A percentile compares a stretch with the other conserved stretches of the same genome.
Conservation (phyloP, 2,329 filamentous ascomycete species). For the Penicillium sp. region DNA sequence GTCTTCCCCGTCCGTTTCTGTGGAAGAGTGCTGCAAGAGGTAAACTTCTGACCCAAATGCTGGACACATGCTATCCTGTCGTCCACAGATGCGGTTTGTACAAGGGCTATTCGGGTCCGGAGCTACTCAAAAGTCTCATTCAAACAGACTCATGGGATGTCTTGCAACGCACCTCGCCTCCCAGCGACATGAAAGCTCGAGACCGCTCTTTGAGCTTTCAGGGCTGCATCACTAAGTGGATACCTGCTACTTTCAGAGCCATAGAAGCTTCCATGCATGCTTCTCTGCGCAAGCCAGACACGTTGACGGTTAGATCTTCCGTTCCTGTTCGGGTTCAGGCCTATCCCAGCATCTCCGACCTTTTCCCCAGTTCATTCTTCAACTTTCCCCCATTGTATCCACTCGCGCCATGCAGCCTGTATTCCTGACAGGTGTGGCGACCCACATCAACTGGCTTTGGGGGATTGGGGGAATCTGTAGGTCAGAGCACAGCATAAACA, state of each 20-base stretch:
- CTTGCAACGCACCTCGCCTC: neutral
- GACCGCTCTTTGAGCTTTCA: constrained; percentile 15
- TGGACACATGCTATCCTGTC: constrained; percentile 2
- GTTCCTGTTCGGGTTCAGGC: constrained; percentile 2
- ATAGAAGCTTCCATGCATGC: constrained; percentile 35
- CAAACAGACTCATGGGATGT: neutral
- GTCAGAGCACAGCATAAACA: constrained; percentile 11
- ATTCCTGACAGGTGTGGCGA: constrained; percentile 6
- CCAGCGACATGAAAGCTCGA: neutral
- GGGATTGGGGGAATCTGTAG: neutral
- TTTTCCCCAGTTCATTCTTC: constrained; percentile 11
- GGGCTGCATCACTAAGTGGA: constrained; percentile 6
- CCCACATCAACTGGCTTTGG: constrained; percentile 4
- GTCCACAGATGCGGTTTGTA: neutral
- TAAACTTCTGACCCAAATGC: constrained; percentile 21
- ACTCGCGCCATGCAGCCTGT: constrained; percentile 8
- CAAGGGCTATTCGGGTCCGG: neutral
- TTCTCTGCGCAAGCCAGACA: constrained; percentile 33
- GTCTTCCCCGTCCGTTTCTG: constrained; percentile 17
- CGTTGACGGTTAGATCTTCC: constrained; percentile 15
- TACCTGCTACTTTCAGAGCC: neutral
- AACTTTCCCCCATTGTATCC: constrained; percentile 14
- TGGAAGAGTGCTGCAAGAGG: constrained; percentile 7
- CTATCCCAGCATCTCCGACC: constrained; percentile 10
- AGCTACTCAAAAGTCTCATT: neutral